Evolutionary conservation across 78 protist species (phyloP).

Genomic region (Guillardia theta): DNA sequence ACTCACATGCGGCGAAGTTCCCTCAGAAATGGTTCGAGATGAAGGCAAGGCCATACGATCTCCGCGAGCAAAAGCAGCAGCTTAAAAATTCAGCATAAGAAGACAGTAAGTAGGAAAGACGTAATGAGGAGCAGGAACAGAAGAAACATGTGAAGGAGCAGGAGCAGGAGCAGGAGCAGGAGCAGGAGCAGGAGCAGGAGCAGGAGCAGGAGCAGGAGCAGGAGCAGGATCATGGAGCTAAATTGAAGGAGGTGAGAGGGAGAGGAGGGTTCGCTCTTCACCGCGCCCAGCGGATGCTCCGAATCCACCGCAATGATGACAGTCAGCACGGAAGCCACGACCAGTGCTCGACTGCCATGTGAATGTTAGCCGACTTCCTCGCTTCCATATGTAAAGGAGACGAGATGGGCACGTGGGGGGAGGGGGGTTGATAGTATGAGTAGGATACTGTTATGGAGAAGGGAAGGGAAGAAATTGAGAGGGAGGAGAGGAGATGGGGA

Average conservation of each 20-base stretch:
- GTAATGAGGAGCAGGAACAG: neutral
- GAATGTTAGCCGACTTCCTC: no score
- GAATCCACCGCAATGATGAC: no score
- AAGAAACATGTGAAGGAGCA: neutral
- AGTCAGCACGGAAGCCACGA: no score
- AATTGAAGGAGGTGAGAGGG: neutral
- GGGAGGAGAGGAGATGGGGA: neutral
- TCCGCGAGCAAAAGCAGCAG: no score
- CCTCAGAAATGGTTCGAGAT: no score
- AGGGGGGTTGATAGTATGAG: neutral
- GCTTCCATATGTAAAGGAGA: neutral
- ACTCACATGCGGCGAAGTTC: no score
- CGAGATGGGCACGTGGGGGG: neutral
- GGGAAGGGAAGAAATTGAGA: neutral
- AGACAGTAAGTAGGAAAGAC: neutral
- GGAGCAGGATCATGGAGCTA: neutral
- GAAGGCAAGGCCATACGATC: no score
- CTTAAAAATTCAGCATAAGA: no score
- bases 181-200: neutral
- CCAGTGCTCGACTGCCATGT: no score
- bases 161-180: neutral
- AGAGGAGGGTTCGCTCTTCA: neutral
- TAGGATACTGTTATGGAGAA: neutral
- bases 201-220: neutral
- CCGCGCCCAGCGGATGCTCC: no score